Base-by-base conservation (phyloP, 2,329 filamentous ascomycete genomes). In the Penicillium griseofulvum region DNA sequence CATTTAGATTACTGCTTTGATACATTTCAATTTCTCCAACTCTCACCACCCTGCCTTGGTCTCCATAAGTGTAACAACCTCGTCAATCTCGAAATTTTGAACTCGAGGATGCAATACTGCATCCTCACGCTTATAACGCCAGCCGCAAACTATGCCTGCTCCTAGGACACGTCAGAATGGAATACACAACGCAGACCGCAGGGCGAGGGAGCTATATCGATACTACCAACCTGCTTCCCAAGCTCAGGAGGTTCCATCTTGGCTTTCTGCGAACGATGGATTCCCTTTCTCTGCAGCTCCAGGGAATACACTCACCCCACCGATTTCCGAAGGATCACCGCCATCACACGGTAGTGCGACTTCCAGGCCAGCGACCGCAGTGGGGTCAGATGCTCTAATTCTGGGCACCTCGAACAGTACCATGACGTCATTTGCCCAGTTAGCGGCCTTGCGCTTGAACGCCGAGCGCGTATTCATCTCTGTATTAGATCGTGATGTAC, bases 401-500 rank as follows among this genome's bases (percentile, higher is more conserved):
- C 51, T 70, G n/a, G 66, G 68, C 10, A 62, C 67, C 29, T 56
- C 63, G 5, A 75, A 75, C 57, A 65, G 63, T 26, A 71, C 71
- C 2, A 58, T 76, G 52, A 71, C 60, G 0, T 69, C 71, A 3
- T 72, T 74, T 58, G 70, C 71, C 5, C 71, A 74, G 39, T 57
- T 73, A 9, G 71, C 70, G 5, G 69, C 71, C 0, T 54, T 73
- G 49, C 70, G 68, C 7, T 47, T 74, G 22, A 66, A 72, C 52
- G 71, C 68, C 4, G 66, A 74, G 53, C 69, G 75, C 22, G 72
- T 73, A 2, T 57, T 77, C 47, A 71, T 77, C 33, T 64, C 74
- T 56, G 69, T 82, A 11, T 77, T 82, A 51, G 80, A 81, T 58
- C 71, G 74, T 22, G 71, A 78, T 9, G 72, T 68, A 22, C 78